These are phyloP conservation scores for Lecanicillium sp. DNA, from an alignment of 2,329 filamentous ascomycete genomes.

Conservation along the genomic window DNA sequence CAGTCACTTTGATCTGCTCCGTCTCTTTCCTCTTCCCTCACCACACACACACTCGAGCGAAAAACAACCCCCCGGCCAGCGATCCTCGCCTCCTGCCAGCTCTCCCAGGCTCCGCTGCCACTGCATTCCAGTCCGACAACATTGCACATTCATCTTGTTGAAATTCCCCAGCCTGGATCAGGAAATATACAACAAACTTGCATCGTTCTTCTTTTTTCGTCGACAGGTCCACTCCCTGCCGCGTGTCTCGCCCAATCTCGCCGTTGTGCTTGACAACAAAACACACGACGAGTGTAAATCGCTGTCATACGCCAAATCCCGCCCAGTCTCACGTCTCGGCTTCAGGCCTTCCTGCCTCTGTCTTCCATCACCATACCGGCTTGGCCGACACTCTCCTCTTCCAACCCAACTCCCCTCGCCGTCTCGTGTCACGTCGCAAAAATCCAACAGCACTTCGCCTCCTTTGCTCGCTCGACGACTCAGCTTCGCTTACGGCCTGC, in stretches of 20 bases:
- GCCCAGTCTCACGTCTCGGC: not conserved
- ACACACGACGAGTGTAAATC: not conserved
- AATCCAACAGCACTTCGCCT: not conserved
- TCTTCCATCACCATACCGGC: not conserved
- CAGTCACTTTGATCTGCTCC: not conserved
- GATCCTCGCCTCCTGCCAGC: too few relatives aligned
- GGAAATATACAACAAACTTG: not conserved
- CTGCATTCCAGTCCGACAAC: too few relatives aligned
- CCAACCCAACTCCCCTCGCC: not conserved
- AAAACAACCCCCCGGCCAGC: too few relatives aligned
- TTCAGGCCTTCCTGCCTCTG: not conserved
- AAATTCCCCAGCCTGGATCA: not conserved
- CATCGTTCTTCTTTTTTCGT: not conserved
- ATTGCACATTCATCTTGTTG: too few relatives aligned
- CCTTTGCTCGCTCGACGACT: not conserved
- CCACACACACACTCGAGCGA: too few relatives aligned
- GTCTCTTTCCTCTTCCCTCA: too few relatives aligned
- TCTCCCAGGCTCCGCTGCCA: too few relatives aligned
- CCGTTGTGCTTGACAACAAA: conserved; percentile 7
- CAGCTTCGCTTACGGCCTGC: too few relatives aligned
- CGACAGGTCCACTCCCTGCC: not conserved
- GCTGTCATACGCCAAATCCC: not conserved
- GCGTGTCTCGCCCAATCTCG: conserved; percentile 9
- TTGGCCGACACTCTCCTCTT: too few relatives aligned
- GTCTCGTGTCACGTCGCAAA: not conserved